Conservation (phyloP, 2,329 filamentous ascomycete genomes). For the Ramichloridium luteum region DNA sequence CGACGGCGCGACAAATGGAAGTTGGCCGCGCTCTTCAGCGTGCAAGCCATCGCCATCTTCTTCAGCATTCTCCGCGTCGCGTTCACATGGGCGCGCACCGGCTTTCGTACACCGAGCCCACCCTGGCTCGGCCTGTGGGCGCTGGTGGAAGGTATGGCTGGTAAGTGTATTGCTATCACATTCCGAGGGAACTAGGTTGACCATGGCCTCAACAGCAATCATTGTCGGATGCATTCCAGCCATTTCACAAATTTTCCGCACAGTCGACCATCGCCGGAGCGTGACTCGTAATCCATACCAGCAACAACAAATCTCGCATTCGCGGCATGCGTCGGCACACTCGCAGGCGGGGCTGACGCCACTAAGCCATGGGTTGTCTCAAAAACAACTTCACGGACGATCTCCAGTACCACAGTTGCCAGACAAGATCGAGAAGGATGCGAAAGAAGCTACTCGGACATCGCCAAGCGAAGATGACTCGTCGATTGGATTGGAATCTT, state of each 20-base stretch:
- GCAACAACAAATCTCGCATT: no score
- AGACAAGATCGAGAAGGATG: no score
- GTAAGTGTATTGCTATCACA: conserved; percentile 1
- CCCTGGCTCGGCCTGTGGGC: conserved; percentile 8
- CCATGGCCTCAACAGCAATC: conserved; percentile 4
- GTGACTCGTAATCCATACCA: no score
- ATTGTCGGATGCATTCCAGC: conserved; percentile 8
- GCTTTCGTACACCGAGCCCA: conserved; percentile 5
- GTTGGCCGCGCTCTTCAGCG: conserved; percentile 5
- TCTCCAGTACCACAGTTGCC: no score
- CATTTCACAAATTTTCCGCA: conserved; percentile 8
- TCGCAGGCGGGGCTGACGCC: no score
- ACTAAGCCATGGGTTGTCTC: no score
- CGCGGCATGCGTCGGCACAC: no score
- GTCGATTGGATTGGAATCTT: no score
- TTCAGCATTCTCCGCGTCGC: conserved; percentile 6
- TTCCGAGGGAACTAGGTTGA: not conserved
- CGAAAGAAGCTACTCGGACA: no score
- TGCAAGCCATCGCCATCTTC: conserved; percentile 5
- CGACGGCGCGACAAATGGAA: conserved; percentile 5
- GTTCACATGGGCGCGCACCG: conserved; percentile 6
- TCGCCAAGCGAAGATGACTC: no score
- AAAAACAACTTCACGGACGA: no score
- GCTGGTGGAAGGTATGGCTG: conserved; percentile 8
- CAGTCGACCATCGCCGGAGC: no score